Evolutionary conservation across 441 rosid genomes (phyloP).

Genomic region (Capsella rubella): DNA sequence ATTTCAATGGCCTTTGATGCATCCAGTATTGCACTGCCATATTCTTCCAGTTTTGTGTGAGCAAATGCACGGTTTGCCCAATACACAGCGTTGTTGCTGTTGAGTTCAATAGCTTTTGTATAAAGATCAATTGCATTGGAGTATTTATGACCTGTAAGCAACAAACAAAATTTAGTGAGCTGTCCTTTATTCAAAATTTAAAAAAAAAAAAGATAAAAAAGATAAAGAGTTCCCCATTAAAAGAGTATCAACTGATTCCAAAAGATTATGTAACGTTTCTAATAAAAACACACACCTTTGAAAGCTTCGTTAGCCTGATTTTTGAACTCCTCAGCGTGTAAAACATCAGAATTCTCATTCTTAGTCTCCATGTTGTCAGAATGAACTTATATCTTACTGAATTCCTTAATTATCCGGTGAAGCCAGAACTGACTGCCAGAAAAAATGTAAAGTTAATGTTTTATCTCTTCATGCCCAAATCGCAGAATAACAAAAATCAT

Average conservation of each 20-base stretch:
- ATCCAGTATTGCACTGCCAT: conserved; percentile 97
- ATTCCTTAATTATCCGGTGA: background rate
- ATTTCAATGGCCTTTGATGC: conserved; percentile 88
- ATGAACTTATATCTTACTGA: conserved; percentile 19
- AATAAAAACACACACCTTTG: conserved; percentile 57
- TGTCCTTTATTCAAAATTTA: background rate
- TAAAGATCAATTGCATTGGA: conserved; percentile 83
- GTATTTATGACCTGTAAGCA: conserved; percentile 74
- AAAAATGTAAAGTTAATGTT: background rate
- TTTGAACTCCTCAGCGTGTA: conserved; percentile 80
- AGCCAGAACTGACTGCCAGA: conserved; percentile 32
- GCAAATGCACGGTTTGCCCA: conserved; percentile 98
- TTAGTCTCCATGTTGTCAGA: conserved; percentile 43
- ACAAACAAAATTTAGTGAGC: conserved; percentile 26
- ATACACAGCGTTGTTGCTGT: conserved; percentile 78
- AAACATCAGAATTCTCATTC: conserved; percentile 54
- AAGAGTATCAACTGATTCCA: conserved; percentile 9
- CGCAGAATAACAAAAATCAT: conserved; percentile 18
- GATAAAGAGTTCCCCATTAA: background rate
- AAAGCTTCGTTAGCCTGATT: conserved; percentile 86
- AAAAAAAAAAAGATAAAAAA: no score
- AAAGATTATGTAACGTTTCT: background rate
- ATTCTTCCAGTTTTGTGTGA: conserved; percentile 93
- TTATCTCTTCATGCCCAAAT: conserved; percentile 12
- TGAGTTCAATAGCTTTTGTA: conserved; percentile 79